A percentile compares a stretch with the other conserved stretches of the same genome.
Evolutionary conservation across 108 stramenopile genomes (phyloP).

Genomic region (Pseudonitzschia pungens): DNA sequence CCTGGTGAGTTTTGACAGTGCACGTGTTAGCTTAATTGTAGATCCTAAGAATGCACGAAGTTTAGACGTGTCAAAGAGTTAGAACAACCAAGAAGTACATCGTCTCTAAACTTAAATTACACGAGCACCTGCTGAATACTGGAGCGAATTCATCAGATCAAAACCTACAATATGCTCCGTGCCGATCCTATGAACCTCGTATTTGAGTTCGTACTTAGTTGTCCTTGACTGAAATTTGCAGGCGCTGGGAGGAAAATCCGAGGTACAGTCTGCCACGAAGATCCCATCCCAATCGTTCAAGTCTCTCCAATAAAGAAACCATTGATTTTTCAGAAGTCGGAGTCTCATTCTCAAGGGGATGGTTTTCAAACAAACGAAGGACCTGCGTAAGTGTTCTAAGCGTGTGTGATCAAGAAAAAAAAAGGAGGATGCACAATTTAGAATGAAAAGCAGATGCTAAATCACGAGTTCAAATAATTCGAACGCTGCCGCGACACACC

Average conservation of each 20-base stretch:
- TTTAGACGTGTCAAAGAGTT: too few relatives aligned
- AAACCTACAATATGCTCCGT: too few relatives aligned
- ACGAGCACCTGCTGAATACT: too few relatives aligned
- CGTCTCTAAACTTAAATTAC: too few relatives aligned
- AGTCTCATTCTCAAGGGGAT: conserved; percentile 4
- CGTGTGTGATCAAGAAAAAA: conserved; percentile 13
- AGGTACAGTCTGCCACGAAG: conserved; percentile 60
- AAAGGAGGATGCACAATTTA: background rate
- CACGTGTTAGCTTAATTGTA: background rate
- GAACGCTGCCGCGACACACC: background rate
- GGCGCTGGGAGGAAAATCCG: conserved; percentile 49
- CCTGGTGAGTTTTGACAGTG: too few relatives aligned
- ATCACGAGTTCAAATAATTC: background rate
- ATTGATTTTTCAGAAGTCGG: background rate
- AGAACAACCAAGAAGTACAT: too few relatives aligned
- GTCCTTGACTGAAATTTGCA: background rate
- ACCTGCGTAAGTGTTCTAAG: conserved; percentile 6
- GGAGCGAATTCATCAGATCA: too few relatives aligned
- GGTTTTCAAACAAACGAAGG: conserved; percentile 17
- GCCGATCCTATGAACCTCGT: too few relatives aligned
- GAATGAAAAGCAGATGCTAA: background rate
- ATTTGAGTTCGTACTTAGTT: background rate
- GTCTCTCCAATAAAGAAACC: conserved; percentile 18
- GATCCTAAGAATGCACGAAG: background rate
- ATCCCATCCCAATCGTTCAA: conserved; percentile 68